Conservation (phyloP, 306 rosid species). For the Fagus crenata region DNA sequence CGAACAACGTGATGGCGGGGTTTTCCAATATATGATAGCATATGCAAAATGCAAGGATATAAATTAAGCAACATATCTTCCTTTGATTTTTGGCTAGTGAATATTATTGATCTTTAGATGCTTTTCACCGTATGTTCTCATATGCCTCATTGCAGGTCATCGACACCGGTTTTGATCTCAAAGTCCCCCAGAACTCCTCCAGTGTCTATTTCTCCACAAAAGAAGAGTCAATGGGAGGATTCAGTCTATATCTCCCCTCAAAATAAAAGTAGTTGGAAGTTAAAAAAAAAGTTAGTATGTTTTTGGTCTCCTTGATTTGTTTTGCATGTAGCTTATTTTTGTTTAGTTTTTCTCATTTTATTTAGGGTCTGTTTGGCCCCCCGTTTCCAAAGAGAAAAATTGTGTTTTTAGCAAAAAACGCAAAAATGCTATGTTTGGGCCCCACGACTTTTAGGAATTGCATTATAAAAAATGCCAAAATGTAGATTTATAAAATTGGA, state of each 20-base stretch:
- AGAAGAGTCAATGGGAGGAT: conserved; percentile 51
- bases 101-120: conserved; percentile 6
- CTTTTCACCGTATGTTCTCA: conserved; percentile 4
- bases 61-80: conserved; percentile 11
- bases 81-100: conserved; percentile 14
- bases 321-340: conserved; percentile 9
- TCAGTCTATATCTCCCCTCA: conserved; percentile 46
- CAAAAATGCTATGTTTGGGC: too few relatives aligned
- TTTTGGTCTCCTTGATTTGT: conserved; percentile 29
- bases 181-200: conserved; percentile 53
- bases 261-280: conserved; percentile 58
- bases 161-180: conserved; percentile 42
- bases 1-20: neutral
- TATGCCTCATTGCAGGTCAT: conserved; percentile 53
- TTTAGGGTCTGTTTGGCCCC: too few relatives aligned
- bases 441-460: too few relatives aligned
- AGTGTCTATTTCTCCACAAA: conserved; percentile 42
- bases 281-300: conserved; percentile 71
- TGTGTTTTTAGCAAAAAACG: too few relatives aligned
- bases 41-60: conserved; percentile 15
- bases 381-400: too few relatives aligned
- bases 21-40: conserved; percentile 17
- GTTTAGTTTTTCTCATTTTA: conserved; percentile 10
- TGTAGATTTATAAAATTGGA: too few relatives aligned
- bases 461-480: too few relatives aligned